Percentiles rank a stretch among this genome's conserved stretches.
These are phyloP conservation scores for Mortierella sp. DNA, from an alignment of 371 early-diverging fungal genomes.

Conservation along the genomic window DNA sequence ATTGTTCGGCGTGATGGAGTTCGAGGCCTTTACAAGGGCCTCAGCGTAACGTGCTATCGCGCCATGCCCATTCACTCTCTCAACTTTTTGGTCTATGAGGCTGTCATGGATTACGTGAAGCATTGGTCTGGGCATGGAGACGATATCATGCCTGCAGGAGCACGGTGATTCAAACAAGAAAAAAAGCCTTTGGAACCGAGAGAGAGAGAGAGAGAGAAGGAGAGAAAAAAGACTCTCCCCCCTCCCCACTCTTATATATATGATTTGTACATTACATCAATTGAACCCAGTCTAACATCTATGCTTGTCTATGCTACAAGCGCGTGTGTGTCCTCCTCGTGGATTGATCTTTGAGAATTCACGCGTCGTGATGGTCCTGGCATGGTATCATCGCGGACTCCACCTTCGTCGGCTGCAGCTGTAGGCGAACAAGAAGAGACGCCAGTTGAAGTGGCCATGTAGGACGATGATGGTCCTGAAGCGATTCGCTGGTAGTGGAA, in stretches of 20 bases:
- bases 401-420: too few species aligned
- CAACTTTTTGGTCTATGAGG: constrained; percentile 84
- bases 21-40: constrained; percentile 76
- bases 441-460: not conserved
- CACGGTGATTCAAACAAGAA: not conserved
- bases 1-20: constrained; percentile 66
- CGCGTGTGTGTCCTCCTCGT: too few species aligned
- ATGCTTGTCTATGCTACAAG: too few species aligned
- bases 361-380: too few species aligned
- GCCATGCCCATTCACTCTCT: constrained; percentile 87
- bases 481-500: constrained; percentile 51
- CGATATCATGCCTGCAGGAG: constrained; percentile 18
- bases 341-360: too few species aligned
- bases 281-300: too few species aligned
- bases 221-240: too few species aligned
- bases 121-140: constrained; percentile 35
- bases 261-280: too few species aligned
- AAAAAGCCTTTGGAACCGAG: too few species aligned
- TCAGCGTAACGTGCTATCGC: constrained; percentile 78
- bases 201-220: too few species aligned
- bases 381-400: too few species aligned
- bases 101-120: constrained; percentile 61
- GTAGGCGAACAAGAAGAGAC: too few species aligned
- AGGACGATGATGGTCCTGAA: constrained; percentile 12
- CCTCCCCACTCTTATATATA: not conserved